phyloP scores from a whole-genome alignment of 345 rosid genomes.

The Syzygium jambos region DNA sequence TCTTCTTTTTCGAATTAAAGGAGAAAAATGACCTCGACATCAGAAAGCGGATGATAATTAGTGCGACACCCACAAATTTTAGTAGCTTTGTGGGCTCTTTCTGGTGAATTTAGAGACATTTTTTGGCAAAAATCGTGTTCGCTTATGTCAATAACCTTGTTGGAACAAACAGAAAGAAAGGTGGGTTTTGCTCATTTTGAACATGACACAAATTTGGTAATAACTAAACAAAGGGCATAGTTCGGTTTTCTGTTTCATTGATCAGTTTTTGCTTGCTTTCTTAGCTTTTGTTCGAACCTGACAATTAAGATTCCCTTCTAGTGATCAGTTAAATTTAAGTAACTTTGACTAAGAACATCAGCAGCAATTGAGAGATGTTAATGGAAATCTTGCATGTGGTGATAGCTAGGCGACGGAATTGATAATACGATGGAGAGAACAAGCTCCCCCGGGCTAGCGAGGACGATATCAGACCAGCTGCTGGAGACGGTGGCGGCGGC shows the following conservation, averaged over 20 bases:
- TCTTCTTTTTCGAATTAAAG: background rate
- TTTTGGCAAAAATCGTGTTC: background rate
- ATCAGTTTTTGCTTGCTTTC: background rate
- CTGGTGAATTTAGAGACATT: background rate
- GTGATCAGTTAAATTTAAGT: background rate
- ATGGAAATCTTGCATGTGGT: background rate
- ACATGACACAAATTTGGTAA: background rate
- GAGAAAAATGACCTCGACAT: background rate
- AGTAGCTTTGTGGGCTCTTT: background rate
- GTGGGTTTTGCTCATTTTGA: background rate
- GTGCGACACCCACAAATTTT: background rate
- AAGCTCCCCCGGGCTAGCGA: slow-evolving; percentile 38
- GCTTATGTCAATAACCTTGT: background rate
- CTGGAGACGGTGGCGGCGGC: slow-evolving; percentile 62
- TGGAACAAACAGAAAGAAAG: background rate
- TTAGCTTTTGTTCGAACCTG: background rate
- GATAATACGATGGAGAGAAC: slow-evolving; percentile 36
- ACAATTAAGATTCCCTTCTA: background rate
- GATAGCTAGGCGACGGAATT: background rate
- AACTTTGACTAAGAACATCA: background rate
- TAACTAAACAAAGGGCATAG: background rate
- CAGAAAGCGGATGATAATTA: background rate
- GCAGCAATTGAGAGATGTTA: background rate
- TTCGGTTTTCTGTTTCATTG: background rate
- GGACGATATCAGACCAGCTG: slow-evolving; percentile 83